These are phyloP conservation scores for Tetrapisispora phaffii DNA, from an alignment of 805 yeast genomes.

Conservation along the genomic window DNA sequence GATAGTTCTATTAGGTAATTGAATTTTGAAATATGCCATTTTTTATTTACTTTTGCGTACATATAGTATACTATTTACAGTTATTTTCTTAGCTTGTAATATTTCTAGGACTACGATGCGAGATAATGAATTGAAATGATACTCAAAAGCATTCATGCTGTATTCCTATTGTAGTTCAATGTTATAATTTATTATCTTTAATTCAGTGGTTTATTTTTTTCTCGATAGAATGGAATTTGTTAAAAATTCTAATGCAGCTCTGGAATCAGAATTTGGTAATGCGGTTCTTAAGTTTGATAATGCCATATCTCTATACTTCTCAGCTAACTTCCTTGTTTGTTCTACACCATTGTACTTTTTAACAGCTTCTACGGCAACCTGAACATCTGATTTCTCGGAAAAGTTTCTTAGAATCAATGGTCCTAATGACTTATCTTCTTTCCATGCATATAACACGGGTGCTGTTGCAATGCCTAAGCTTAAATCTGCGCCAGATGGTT, in stretches of 20 bases:
- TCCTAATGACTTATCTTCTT: conserved; percentile 74
- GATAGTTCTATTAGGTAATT: too few species aligned
- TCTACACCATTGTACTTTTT: conserved; percentile 60
- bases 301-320: conserved; percentile 68
- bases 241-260: conserved; percentile 76
- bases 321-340: conserved; percentile 68
- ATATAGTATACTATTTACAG: neutral
- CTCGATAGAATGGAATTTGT: conserved; percentile 79
- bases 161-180: too few species aligned
- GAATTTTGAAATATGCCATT: neutral
- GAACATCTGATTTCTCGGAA: conserved; percentile 71
- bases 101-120: neutral
- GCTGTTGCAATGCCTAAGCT: conserved; percentile 94
- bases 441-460: conserved; percentile 93
- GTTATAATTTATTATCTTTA: neutral
- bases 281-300: conserved; percentile 50
- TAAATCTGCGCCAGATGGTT: conserved; percentile 93
- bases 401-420: conserved; percentile 77
- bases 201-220: conserved; percentile 38
- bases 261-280: conserved; percentile 81
- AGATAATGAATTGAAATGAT: too few species aligned
- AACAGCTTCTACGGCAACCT: conserved; percentile 69
- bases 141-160: too few species aligned
- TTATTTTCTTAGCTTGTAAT: neutral
- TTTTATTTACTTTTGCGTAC: neutral